A percentile compares a stretch with the other conserved stretches of the same genome.
Conservation (phyloP, 192 early-diverging fungal genomes). For the Coemansia sp. region DNA sequence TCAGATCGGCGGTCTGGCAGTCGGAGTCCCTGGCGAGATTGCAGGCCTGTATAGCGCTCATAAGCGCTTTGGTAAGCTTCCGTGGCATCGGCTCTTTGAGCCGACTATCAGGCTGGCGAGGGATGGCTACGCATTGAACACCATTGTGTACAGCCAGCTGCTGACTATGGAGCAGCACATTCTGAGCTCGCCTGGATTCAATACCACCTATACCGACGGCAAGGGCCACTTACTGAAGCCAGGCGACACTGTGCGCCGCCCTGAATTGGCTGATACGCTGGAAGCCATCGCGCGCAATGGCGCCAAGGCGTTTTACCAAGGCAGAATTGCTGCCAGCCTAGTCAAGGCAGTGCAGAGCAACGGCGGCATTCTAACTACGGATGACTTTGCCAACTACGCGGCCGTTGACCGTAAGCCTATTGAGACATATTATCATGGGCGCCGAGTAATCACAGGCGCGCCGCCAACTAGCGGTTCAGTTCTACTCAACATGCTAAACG, state of each 20-base stretch:
- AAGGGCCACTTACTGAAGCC: conserved; percentile 67
- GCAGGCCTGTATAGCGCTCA: conserved; percentile 84
- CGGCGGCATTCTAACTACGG: conserved; percentile 77
- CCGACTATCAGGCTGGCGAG: conserved; percentile 74
- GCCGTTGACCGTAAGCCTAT: conserved; percentile 63
- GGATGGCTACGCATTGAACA: conserved; percentile 71
- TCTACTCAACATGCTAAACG: conserved; percentile 81
- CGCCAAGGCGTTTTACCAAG: conserved; percentile 62
- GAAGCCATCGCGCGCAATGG: conserved; percentile 66
- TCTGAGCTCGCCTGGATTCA: conserved; percentile 45
- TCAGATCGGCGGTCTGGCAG: conserved; percentile 69
- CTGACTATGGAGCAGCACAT: conserved; percentile 24
- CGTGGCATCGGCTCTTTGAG: conserved; percentile 79
- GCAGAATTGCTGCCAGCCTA: conserved; percentile 69
- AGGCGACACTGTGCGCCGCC: conserved; percentile 70
- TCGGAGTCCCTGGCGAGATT: conserved; percentile 89
- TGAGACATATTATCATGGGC: conserved; percentile 77
- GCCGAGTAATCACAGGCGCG: conserved; percentile 68
- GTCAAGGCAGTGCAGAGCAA: conserved; percentile 62
- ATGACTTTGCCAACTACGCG: conserved; percentile 74
- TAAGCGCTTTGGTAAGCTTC: conserved; percentile 76
- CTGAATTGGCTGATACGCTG: conserved; percentile 63
- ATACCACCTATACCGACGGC: conserved; percentile 64
- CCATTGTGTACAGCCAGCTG: conserved; percentile 54
- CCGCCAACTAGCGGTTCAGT: conserved; percentile 86